Base-by-base conservation (phyloP, 495 filamentous ascomycete species). In the Copromyces sp. region DNA sequence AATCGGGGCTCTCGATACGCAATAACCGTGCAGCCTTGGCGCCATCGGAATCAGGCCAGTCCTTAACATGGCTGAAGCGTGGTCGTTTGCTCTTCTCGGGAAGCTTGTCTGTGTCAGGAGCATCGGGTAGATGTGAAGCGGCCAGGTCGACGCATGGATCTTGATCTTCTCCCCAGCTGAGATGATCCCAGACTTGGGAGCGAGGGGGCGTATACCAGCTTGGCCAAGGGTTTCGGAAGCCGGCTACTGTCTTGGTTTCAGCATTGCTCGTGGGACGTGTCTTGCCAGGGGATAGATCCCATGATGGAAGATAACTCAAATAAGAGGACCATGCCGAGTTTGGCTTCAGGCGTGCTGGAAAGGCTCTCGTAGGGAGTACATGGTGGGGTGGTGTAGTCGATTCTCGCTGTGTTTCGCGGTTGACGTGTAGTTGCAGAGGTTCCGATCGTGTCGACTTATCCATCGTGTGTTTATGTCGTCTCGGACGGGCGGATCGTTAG, bases 161-260 rank as follows among this genome's bases (percentile, higher is more conserved):
- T 0, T 70, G 29, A 32, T 78, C 76, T 0, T 74, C 70, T 20
- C 79, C 77, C 79, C 79, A 81, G 35, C 70, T 53, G 4, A 80
- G 70, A 20, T 70, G 74, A 29, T 72, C 42, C 69, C 82, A 83
- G 39, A 77, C 37, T 38, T 81, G 72, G 3, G 77, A 32, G 12
- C 65, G 69, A 0, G 78, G 77, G 0, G 78, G 79, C 32, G 76
- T 78, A 39, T 78, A 73, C 76, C 80, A 85, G 37, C 85, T 87
- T 0, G 85, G 84, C 87, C 87, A 89, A 2, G 87, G 87, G 70
- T 88, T 89, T 16, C 76, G 77, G 74, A 89, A 89, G 53, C 81
- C 82, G 11, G 70, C 65, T 29, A 38, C 9, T 12, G 29, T 9
- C 3, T 65, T 35, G 53, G 29, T 17, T 0, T 16, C 29, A 35